phyloP scores from a whole-genome alignment of 345 rosid genomes.

The Turnera subulata region DNA sequence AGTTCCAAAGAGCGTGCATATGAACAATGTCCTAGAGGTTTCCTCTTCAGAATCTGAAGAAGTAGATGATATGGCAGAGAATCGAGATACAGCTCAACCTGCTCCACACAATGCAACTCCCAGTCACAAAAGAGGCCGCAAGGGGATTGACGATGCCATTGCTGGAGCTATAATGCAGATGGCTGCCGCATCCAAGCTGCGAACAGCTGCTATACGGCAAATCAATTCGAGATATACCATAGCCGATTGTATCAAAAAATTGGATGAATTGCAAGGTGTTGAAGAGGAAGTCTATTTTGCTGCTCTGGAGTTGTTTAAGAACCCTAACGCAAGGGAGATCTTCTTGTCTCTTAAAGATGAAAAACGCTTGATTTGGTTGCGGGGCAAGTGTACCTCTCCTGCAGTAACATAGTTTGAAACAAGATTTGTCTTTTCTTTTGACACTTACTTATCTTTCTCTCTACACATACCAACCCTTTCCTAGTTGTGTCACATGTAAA shows the following conservation, averaged over 20 bases:
- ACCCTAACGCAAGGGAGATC: constrained; percentile 44
- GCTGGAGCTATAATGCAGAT: constrained; percentile 50
- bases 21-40: constrained; percentile 20
- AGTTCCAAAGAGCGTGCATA: background rate
- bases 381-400: constrained; percentile 31
- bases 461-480: too few relatives aligned
- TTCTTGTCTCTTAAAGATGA: constrained; percentile 45
- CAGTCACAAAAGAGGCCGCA: constrained; percentile 42
- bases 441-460: too few relatives aligned
- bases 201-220: constrained; percentile 33
- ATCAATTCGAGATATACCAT: constrained; percentile 32
- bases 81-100: constrained; percentile 18
- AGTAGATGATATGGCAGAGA: constrained; percentile 21
- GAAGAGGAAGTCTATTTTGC: constrained; percentile 41
- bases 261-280: constrained; percentile 32
- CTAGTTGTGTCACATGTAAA: too few relatives aligned
- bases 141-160: constrained; percentile 50
- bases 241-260: constrained; percentile 45
- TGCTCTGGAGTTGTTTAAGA: constrained; percentile 47
- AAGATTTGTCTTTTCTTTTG: too few relatives aligned
- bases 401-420: too few relatives aligned
- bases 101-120: constrained; percentile 5
- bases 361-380: constrained; percentile 47
- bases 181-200: constrained; percentile 55
- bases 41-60: constrained; percentile 37